Base-by-base conservation (phyloP, 139 green algal genomes). In the Chlamydomonas sp. region DNA sequence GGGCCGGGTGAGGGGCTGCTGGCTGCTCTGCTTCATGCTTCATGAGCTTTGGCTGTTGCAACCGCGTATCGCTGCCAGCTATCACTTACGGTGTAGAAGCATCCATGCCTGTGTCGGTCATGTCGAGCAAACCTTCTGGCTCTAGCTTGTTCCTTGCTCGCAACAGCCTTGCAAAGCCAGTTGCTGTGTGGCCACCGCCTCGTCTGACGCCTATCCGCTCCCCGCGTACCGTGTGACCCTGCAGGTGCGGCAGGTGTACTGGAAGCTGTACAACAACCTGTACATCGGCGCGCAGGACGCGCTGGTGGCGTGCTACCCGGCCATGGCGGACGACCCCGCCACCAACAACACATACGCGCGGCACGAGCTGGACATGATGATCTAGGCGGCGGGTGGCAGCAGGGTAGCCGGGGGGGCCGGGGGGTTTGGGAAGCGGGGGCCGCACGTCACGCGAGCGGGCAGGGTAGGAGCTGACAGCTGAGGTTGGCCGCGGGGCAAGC, bases 241-340 rank as follows among this genome's bases (percentile, higher is more conserved):
- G n/a, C 90, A 92, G 83, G 97, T 99, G 67, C 96, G 98, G 0
- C 95, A 99, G 92, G 93, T 96, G 31, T 99, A 99, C 92, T 99
- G 98, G 98, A 95, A 95, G 90, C 88, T 99, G 18, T 99, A 99
- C 96, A 99, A 99, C 95, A 98, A 96, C 78, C 92, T 99, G 83
- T 99, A 99, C 95, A 97, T 99, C 63, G 98, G 97, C 0, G 85
- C 94, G 18, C 95, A 99, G 92, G 97, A 99, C 86, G 91, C 93
- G 8, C 85, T 99, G 64, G 94, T 98, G 58, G 94, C 97, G 0
- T 95, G 91, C 78, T 98, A 96, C 92, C 97, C 97, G 1, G 79
- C 68, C 63, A 91, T 98, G 85, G 87, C 95, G 69, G 96, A 99
- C 82, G 91, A 95, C 73, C 96, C 14, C 12, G 59, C 59, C 9